Percentiles rank a stretch among this genome's conserved stretches.
These are phyloP conservation scores for Mycena alexandri DNA, from an alignment of 768 basidiomycete genomes.

Conservation along the genomic window DNA sequence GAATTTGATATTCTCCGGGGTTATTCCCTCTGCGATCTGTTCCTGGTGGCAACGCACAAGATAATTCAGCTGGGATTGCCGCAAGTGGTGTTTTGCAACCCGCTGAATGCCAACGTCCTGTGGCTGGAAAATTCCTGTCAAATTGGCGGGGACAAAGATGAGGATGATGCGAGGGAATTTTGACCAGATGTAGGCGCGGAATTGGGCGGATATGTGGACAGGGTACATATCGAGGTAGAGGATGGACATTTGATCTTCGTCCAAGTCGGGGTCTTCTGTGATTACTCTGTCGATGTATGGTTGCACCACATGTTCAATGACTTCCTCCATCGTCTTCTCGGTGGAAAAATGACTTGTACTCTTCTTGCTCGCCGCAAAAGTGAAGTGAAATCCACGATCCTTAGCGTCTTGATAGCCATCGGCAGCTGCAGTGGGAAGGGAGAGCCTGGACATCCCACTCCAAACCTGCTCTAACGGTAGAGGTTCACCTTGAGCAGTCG, in stretches of 20 bases:
- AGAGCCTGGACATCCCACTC: too few relatives aligned
- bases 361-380: neutral
- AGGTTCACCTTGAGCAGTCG: slow-evolving; percentile 21
- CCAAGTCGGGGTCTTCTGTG: neutral
- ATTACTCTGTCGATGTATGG: slow-evolving; percentile 12
- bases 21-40: slow-evolving; percentile 25
- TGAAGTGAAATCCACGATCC: neutral
- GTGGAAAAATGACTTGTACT: neutral
- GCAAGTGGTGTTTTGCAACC: slow-evolving; percentile 37
- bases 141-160: slow-evolving; percentile 38
- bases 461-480: neutral
- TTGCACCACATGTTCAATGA: neutral
- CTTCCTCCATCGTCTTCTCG: neutral
- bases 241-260: slow-evolving; percentile 30
- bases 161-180: slow-evolving; percentile 30
- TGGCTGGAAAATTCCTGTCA: slow-evolving; percentile 40
- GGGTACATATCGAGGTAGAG: slow-evolving; percentile 42
- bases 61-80: slow-evolving; percentile 25
- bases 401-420: neutral
- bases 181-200: slow-evolving; percentile 26
- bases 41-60: slow-evolving; percentile 26
- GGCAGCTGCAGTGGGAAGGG: slow-evolving; percentile 18
- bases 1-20: slow-evolving; percentile 32
- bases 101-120: slow-evolving; percentile 42
- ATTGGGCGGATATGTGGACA: slow-evolving; percentile 38